Conservation (phyloP, 257 asterid genomes). For the Coffea eugenioides region DNA sequence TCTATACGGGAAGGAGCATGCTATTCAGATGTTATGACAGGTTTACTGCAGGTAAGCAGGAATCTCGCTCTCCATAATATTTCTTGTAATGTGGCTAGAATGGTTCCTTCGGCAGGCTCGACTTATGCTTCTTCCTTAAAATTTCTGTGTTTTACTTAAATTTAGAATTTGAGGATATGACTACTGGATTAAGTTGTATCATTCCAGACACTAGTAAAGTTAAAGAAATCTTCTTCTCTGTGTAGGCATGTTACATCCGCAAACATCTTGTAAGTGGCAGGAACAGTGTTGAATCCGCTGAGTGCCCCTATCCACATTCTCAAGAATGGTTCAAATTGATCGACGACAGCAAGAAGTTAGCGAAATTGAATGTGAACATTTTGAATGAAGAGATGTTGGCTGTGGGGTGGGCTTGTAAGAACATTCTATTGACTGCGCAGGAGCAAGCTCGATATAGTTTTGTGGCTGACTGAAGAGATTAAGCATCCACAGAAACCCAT, state of each 20-base stretch:
- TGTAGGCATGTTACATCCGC: constrained; percentile 68
- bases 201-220: background rate
- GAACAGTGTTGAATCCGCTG: constrained; percentile 27
- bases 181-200: background rate
- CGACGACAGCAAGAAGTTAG: constrained; percentile 57
- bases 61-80: background rate
- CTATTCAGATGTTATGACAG: constrained; percentile 57
- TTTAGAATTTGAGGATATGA: background rate
- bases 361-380: constrained; percentile 27
- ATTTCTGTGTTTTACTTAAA: background rate
- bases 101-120: background rate
- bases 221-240: constrained; percentile 1
- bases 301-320: constrained; percentile 24
- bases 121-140: background rate
- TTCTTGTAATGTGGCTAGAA: background rate
- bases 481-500: background rate
- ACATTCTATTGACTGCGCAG: constrained; percentile 63
- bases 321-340: constrained; percentile 55
- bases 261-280: constrained; percentile 32
- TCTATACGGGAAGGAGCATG: constrained; percentile 74
- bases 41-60: constrained; percentile 62
- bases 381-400: constrained; percentile 52
- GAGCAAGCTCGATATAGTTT: constrained; percentile 74
- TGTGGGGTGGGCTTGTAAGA: constrained; percentile 68
- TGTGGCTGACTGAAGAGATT: constrained; percentile 27